Conservation (phyloP, 768 basidiomycete species). For the Pisolithus microcarpus region DNA sequence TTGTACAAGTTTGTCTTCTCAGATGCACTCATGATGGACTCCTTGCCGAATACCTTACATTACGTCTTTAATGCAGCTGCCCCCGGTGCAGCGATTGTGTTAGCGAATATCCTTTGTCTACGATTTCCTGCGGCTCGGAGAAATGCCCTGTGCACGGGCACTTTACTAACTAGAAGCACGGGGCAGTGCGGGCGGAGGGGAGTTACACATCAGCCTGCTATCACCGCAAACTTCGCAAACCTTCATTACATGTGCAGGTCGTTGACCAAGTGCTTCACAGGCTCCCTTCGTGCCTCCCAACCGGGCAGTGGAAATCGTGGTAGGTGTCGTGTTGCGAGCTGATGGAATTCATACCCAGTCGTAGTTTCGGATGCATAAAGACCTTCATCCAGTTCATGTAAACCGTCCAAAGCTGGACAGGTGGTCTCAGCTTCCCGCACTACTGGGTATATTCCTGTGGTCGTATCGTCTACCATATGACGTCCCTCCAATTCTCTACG, state of each 20-base stretch:
- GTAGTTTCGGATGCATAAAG: background rate
- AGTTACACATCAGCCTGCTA: conserved; percentile 53
- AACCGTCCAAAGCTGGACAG: too few relatives aligned
- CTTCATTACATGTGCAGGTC: background rate
- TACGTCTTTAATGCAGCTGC: too few relatives aligned
- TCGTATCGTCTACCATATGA: conserved; percentile 42
- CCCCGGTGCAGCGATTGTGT: conserved; percentile 2
- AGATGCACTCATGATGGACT: too few relatives aligned
- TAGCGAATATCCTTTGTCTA: conserved; percentile 41
- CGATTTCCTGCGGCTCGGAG: conserved; percentile 54
- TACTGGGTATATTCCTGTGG: background rate
- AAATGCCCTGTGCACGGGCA: conserved; percentile 77
- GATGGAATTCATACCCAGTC: conserved; percentile 4
- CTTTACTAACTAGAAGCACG: conserved; percentile 71
- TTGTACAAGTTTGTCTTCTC: too few relatives aligned
- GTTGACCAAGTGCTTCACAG: conserved; percentile 6
- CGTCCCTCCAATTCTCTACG: conserved; percentile 71
- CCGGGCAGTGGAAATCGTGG: conserved; percentile 78
- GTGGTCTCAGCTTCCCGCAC: too few relatives aligned
- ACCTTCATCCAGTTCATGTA: too few relatives aligned
- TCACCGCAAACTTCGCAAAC: conserved; percentile 34
- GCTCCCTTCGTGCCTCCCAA: conserved; percentile 62
- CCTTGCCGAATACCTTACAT: too few relatives aligned
- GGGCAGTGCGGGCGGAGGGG: conserved; percentile 74
- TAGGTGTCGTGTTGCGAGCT: conserved; percentile 28